These are phyloP conservation scores for Diaporthe ampelina DNA, from an alignment of 2,329 filamentous ascomycete genomes.

Conservation along the genomic window DNA sequence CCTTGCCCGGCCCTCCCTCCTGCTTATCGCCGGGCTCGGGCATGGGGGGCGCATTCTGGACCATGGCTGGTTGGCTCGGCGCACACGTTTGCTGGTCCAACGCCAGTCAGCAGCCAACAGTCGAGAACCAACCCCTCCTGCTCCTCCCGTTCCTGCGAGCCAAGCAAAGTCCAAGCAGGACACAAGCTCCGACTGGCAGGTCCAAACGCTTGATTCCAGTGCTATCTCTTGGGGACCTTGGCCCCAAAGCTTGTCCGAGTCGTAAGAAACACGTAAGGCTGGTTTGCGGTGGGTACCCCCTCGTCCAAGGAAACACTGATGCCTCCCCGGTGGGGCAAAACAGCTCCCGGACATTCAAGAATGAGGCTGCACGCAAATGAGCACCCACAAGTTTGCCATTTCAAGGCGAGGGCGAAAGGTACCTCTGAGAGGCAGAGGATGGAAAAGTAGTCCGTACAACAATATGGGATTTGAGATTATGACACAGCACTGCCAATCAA, in stretches of 20 bases:
- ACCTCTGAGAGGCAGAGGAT: not conserved
- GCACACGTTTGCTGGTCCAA: not conserved
- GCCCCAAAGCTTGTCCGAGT: constrained; percentile 21
- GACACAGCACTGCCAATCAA: not conserved
- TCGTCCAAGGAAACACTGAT: not conserved
- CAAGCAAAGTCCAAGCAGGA: not conserved
- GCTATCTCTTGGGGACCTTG: constrained; percentile 19
- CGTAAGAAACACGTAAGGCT: constrained; percentile 16
- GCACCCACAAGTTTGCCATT: not conserved
- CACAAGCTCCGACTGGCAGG: constrained; percentile 1
- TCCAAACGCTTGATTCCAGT: not conserved
- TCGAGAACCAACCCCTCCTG: not conserved
- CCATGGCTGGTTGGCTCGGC: not conserved
- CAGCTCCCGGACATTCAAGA: not conserved
- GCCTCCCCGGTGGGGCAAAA: not conserved
- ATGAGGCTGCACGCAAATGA: not conserved
- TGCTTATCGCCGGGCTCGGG: constrained; percentile 27
- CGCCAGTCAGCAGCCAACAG: no score
- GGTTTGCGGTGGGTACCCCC: not conserved
- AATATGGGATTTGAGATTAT: not conserved
- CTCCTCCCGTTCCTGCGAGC: not conserved
- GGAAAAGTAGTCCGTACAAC: not conserved
- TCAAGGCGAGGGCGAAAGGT: not conserved
- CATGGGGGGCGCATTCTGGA: no score
- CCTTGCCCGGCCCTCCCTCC: not conserved